A percentile compares a stretch with the other conserved stretches of the same genome.
These are phyloP conservation scores for Vitis riparia DNA, from an alignment of 164 flowering plant species.

Conservation along the genomic window DNA sequence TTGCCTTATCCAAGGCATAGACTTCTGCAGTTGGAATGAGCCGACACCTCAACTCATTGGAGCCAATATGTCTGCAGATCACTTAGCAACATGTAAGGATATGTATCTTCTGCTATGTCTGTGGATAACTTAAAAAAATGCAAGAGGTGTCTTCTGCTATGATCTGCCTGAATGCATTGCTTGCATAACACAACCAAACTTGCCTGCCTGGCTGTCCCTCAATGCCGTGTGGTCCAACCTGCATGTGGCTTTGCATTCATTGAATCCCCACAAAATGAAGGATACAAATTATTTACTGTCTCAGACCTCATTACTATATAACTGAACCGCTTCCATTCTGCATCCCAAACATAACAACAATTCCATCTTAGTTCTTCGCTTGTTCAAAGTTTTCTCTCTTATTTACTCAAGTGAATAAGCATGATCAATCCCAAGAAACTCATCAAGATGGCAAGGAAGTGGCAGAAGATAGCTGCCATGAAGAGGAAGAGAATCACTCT, in stretches of 20 bases:
- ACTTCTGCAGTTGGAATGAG: neutral
- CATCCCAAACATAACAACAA: neutral
- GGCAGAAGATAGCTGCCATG: constrained; percentile 3
- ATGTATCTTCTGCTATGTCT: neutral
- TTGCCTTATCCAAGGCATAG: neutral
- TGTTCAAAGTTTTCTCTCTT: neutral
- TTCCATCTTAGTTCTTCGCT: neutral
- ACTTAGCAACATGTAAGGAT: neutral
- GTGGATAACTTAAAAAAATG: neutral
- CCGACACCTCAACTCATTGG: neutral
- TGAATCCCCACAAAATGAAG: too few species aligned
- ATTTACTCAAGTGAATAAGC: neutral
- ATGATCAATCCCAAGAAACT: constrained; percentile 10
- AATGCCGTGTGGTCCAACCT: neutral
- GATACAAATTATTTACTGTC: too few species aligned
- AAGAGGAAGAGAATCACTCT: neutral
- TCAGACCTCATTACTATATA: too few species aligned
- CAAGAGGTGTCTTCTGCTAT: too few species aligned
- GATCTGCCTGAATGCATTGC: too few species aligned
- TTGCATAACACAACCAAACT: too few species aligned
- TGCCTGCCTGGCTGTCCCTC: too few species aligned
- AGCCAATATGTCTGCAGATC: neutral
- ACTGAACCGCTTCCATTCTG: neutral
- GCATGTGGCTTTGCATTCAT: neutral
- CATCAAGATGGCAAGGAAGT: constrained; percentile 7